These are phyloP conservation scores for Podospora pseudocomata DNA, from an alignment of 495 filamentous ascomycete genomes.

Conservation along the genomic window DNA sequence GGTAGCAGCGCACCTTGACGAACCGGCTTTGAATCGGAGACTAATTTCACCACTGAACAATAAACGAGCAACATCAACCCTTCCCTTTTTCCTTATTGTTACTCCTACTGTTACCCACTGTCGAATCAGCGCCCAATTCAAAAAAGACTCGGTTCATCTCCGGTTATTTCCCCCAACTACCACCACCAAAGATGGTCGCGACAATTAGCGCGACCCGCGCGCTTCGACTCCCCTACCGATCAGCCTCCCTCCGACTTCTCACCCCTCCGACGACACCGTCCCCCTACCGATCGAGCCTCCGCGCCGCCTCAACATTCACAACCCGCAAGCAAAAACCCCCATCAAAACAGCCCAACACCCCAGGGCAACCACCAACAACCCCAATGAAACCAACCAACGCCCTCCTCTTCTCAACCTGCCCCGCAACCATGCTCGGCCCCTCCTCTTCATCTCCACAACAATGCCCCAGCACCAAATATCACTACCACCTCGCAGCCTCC, in stretches of 20 bases:
- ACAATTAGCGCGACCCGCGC: constrained; percentile 7
- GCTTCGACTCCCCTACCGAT: constrained; percentile 16
- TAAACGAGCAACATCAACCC: neutral
- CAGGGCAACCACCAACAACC: neutral
- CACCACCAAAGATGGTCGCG: constrained; percentile 13
- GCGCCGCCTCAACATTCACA: neutral
- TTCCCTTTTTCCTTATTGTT: neutral
- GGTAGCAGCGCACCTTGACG: constrained; percentile 1
- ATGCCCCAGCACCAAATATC: constrained; percentile 37
- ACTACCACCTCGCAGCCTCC: constrained; percentile 64
- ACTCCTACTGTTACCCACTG: neutral
- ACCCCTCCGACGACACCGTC: neutral
- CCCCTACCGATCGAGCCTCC: neutral
- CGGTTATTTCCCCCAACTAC: neutral
- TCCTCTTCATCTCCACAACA: neutral
- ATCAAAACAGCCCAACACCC: neutral
- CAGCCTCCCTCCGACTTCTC: neutral
- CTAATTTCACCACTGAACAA: neutral
- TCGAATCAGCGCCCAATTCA: neutral
- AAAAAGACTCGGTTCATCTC: neutral
- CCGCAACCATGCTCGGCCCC: neutral
- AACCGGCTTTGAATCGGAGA: neutral
- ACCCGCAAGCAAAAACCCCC: neutral
- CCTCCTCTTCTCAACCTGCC: constrained; percentile 14
- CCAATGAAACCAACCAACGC: neutral